Percentiles rank a stretch among this genome's conserved stretches.
These are phyloP conservation scores for Truncatella angustata DNA, from an alignment of 2,329 filamentous ascomycete species.

Conservation along the genomic window DNA sequence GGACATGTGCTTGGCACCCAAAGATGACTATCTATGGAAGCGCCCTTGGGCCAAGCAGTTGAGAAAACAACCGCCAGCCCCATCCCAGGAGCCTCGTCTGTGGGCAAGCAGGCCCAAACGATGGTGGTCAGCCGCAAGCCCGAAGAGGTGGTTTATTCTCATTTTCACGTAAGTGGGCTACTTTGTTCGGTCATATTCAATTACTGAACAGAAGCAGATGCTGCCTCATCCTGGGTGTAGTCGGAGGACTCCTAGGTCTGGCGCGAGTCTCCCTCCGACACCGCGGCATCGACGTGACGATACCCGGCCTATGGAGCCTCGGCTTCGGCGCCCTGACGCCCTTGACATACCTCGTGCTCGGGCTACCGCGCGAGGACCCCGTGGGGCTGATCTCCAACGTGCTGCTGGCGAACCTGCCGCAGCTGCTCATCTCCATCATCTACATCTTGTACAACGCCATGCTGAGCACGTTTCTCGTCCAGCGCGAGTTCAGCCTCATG, in stretches of 20 bases:
- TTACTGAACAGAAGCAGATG: slow-evolving; percentile 10
- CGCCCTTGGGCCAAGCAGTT: slow-evolving; percentile 9
- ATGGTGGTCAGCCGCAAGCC: slow-evolving; percentile 14
- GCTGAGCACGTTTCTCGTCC: slow-evolving; percentile 43
- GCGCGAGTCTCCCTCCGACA: slow-evolving; percentile 14
- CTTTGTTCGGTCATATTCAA: no score
- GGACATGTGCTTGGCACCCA: slow-evolving; percentile 22
- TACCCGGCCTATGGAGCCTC: slow-evolving; percentile 23
- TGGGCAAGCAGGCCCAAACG: slow-evolving; percentile 8
- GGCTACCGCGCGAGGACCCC: slow-evolving; percentile 24
- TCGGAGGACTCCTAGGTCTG: slow-evolving; percentile 10
- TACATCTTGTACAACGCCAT: slow-evolving; percentile 44
- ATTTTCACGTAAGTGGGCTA: slow-evolving; percentile 7
- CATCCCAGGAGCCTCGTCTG: slow-evolving; percentile 5
- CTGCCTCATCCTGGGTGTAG: slow-evolving; percentile 11
- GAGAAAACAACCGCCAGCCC: slow-evolving; percentile 3
- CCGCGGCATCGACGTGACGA: slow-evolving; percentile 15
- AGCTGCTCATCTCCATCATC: slow-evolving; percentile 42
- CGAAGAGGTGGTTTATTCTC: slow-evolving; percentile 13
- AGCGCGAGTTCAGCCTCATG: slow-evolving; percentile 44
- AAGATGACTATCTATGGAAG: slow-evolving; percentile 14
- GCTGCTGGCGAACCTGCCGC: slow-evolving; percentile 44
- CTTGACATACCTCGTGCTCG: slow-evolving; percentile 24
- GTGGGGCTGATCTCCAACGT: slow-evolving; percentile 29
- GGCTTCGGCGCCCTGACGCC: slow-evolving; percentile 28